Percentiles rank a stretch among this genome's conserved stretches.
phyloP scores from a whole-genome alignment of 768 basidiomycete species.

The Sistotremastrum niveocremeum region DNA sequence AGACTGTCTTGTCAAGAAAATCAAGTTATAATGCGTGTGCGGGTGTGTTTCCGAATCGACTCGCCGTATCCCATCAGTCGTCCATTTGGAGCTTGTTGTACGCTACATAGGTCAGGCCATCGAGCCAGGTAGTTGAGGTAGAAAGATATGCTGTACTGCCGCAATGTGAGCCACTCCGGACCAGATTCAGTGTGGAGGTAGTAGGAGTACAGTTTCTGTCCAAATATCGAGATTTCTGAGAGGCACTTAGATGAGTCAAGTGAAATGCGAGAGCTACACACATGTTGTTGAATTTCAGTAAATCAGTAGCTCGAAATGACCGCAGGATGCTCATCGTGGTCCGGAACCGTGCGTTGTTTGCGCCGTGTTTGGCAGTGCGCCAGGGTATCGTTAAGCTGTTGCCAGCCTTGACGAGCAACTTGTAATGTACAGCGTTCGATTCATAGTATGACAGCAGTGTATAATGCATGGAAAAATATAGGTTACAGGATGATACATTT shows the following conservation, averaged over 20 bases:
- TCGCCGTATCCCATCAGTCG: constrained; percentile 89
- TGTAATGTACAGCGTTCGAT: no score
- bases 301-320: constrained; percentile 77
- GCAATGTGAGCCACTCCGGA: neutral
- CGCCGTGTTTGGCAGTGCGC: no score
- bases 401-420: no score
- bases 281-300: constrained; percentile 92
- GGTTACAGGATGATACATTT: no score
- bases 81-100: constrained; percentile 68
- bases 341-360: no score
- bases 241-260: neutral
- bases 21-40: neutral
- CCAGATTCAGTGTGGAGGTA: neutral
- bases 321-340: constrained; percentile 65
- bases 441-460: no score
- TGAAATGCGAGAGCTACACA: constrained; percentile 20
- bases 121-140: constrained; percentile 79
- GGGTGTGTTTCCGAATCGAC: constrained; percentile 11
- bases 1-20: constrained; percentile 35
- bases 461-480: no score
- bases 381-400: no score
- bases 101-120: constrained; percentile 87
- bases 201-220: constrained; percentile 77
- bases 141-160: constrained; percentile 75
- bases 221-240: constrained; percentile 84